phyloP scores from a whole-genome alignment of 2,329 filamentous ascomycete genomes.

The Pseudopyrenochaeta lycopersici region DNA sequence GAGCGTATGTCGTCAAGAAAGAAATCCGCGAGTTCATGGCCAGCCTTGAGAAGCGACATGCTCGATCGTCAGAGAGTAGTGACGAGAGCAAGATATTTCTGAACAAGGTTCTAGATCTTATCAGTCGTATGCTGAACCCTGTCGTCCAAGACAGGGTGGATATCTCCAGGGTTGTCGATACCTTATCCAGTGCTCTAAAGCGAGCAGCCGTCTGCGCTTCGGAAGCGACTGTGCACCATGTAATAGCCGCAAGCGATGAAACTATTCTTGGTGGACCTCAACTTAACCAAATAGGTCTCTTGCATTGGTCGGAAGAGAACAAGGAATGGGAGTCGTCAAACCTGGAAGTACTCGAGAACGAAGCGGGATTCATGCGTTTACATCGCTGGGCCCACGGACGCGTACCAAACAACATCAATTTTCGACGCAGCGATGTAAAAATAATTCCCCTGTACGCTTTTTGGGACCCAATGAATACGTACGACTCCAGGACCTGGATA shows the following conservation, averaged over 20 bases:
- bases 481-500: slow-evolving; percentile 1
- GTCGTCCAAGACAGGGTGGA: slow-evolving; percentile 5
- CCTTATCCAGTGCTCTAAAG: background rate
- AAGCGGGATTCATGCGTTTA: slow-evolving; percentile 1
- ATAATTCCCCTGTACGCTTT: slow-evolving; percentile 10
- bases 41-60: background rate
- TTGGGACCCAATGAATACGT: background rate
- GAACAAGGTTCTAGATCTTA: slow-evolving; percentile 1
- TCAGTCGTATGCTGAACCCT: slow-evolving; percentile 6
- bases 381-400: background rate
- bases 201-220: background rate
- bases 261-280: slow-evolving; percentile 5
- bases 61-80: background rate
- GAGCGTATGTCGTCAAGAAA: slow-evolving; percentile 3
- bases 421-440: slow-evolving; percentile 2
- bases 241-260: background rate
- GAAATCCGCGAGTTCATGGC: slow-evolving; percentile 9
- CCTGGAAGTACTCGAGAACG: slow-evolving; percentile 7
- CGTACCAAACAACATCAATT: background rate
- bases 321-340: background rate
- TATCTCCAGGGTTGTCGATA: slow-evolving; percentile 8
- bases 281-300: slow-evolving; percentile 2
- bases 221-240: background rate
- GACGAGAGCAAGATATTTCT: slow-evolving; percentile 5
- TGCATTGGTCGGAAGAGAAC: background rate